Conservation (phyloP, 305 asterid genomes). For the Fraxinus angustifolia region DNA sequence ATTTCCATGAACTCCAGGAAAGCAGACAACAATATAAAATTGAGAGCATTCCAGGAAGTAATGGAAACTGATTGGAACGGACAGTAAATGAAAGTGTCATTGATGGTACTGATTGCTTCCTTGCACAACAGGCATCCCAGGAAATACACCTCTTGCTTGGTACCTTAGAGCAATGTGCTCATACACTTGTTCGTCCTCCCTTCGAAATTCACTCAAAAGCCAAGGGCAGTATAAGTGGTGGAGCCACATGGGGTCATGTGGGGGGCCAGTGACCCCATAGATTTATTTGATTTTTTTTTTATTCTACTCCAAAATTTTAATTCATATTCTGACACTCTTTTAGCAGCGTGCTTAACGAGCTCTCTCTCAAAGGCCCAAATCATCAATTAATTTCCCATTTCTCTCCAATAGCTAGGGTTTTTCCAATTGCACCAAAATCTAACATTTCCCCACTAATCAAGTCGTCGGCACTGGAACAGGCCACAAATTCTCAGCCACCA, state of each 20-base stretch:
- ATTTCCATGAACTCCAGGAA: not conserved
- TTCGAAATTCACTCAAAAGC: not conserved
- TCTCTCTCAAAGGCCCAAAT: not conserved
- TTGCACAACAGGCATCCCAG: not conserved
- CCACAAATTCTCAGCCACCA: not conserved
- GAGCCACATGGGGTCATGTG: not conserved
- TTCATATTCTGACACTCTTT: not conserved
- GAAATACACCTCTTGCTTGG: not conserved
- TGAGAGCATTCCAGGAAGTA: not conserved
- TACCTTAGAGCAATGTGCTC: not conserved
- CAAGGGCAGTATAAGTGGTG: not conserved
- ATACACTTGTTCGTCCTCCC: not conserved
- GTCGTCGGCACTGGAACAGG: not conserved
- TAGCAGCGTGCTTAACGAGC: not conserved
- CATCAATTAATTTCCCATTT: not conserved
- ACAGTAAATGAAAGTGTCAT: not conserved
- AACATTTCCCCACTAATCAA: not conserved
- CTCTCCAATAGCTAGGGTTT: not conserved
- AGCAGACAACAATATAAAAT: not conserved
- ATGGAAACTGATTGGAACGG: not conserved
- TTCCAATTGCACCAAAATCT: not conserved
- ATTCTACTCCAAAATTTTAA: not conserved
- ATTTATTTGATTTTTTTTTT: not conserved
- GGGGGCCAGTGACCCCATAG: not conserved
- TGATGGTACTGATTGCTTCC: not conserved